A percentile compares a stretch with the other conserved stretches of the same genome.
Evolutionary conservation across 2,329 filamentous ascomycete genomes (phyloP).

Genomic region (Rasamsonia emersonii): DNA sequence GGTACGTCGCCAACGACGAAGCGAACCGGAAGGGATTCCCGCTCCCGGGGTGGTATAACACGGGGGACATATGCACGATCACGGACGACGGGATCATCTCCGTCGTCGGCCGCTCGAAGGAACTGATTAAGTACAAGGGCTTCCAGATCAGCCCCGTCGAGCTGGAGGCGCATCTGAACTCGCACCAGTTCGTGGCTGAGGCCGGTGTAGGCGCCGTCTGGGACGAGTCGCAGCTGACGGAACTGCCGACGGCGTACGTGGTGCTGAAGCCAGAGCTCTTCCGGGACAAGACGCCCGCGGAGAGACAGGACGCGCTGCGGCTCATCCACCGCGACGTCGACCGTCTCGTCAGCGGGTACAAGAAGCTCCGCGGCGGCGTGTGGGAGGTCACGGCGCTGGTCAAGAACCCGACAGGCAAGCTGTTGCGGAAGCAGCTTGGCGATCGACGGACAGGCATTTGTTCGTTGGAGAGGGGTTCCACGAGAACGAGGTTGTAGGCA

Average conservation of each 20-base stretch:
- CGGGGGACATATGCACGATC: conserved; percentile 37
- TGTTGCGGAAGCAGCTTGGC: conserved; percentile 1
- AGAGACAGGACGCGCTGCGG: conserved; percentile 15
- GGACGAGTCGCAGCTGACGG: conserved; percentile 23
- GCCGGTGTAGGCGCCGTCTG: conserved; percentile 23
- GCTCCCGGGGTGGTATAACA: conserved; percentile 36
- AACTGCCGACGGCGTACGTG: conserved; percentile 33
- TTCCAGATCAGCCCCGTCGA: conserved; percentile 34
- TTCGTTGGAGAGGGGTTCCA: neutral
- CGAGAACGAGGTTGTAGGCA: neutral
- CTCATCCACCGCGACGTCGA: conserved; percentile 26
- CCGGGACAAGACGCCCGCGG: conserved; percentile 9
- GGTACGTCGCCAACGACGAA: conserved; percentile 35
- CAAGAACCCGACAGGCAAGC: conserved; percentile 2
- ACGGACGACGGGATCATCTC: conserved; percentile 23
- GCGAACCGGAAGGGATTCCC: conserved; percentile 32
- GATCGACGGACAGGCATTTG: neutral
- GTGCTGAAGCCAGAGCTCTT: conserved; percentile 20
- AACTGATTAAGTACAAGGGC: conserved; percentile 37
- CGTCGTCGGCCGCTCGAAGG: conserved; percentile 33
- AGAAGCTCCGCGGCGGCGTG: conserved; percentile 23
- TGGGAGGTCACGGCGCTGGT: neutral
- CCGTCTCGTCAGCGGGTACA: conserved; percentile 33
- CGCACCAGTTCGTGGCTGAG: conserved; percentile 30
- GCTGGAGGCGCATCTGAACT: conserved; percentile 29